Evolutionary conservation across 2,329 filamentous ascomycete genomes (phyloP).

Genomic region (Canariomyces notabilis): DNA sequence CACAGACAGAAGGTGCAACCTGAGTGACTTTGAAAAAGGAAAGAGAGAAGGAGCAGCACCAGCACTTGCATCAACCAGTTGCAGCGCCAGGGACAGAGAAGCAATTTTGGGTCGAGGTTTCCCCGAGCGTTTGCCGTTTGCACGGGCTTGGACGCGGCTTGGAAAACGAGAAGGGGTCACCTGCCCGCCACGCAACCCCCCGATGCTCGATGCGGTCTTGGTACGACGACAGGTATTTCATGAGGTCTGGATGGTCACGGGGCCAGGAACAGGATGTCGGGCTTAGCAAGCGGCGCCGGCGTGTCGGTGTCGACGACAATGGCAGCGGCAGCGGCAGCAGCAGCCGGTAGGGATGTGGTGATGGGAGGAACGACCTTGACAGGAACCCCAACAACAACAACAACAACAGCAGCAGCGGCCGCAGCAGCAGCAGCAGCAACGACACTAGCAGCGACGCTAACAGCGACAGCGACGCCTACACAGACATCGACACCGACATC

Average conservation of each 20-base stretch:
- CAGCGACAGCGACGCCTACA: background rate
- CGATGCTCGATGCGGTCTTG: conserved; percentile 15
- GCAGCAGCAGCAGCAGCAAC: background rate
- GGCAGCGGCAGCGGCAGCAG: conserved; percentile 7
- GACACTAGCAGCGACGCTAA: background rate
- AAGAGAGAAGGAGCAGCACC: background rate
- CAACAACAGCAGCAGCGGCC: conserved; percentile 6
- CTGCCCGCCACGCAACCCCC: too few relatives aligned
- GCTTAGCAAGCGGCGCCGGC: conserved; percentile 20
- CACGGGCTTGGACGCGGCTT: too few relatives aligned
- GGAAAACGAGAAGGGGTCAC: too few relatives aligned
- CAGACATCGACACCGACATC: too few relatives aligned
- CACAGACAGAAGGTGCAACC: too few relatives aligned
- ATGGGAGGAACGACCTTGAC: conserved; percentile 10
- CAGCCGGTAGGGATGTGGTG: conserved; percentile 10
- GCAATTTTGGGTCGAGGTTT: conserved; percentile 15
- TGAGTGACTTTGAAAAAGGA: background rate
- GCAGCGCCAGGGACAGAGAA: background rate
- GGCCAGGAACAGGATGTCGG: conserved; percentile 20
- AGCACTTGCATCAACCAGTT: background rate
- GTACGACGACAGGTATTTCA: conserved; percentile 9
- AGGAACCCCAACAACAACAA: conserved; percentile 2
- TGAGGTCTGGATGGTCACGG: conserved; percentile 21
- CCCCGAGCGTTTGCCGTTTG: conserved; percentile 4
- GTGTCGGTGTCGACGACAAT: conserved; percentile 18